Percentiles rank a stretch among this genome's conserved stretches.
phyloP scores from a whole-genome alignment of 164 flowering plant species.

The Aristolochia contorta region DNA sequence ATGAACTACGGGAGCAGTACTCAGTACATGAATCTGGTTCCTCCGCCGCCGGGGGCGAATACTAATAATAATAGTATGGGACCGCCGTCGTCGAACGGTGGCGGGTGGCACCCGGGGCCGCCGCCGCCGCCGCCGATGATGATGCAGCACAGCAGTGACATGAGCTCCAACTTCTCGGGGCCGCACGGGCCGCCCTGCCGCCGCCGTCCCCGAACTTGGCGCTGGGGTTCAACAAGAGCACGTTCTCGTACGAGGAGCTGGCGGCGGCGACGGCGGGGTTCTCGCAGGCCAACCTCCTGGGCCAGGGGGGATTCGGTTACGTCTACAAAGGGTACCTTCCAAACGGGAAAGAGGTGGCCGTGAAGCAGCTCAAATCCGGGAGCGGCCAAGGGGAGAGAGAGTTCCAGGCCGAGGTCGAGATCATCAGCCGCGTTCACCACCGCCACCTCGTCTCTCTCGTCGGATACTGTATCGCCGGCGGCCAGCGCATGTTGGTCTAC shows the following conservation, averaged over 20 bases:
- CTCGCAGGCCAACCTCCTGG: conserved; percentile 46
- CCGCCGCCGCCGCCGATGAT: conserved; percentile 23
- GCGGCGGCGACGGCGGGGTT: conserved; percentile 62
- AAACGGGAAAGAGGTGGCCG: conserved; percentile 73
- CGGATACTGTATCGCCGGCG: conserved; percentile 63
- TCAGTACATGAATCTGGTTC: no score
- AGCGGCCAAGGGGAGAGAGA: conserved; percentile 86
- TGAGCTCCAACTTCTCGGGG: conserved; percentile 41
- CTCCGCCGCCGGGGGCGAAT: conserved; percentile 22
- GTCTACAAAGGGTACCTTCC: conserved; percentile 83
- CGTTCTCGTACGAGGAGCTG: conserved; percentile 65
- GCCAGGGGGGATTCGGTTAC: conserved; percentile 86
- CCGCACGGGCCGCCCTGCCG: conserved; percentile 29
- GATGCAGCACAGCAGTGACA: conserved; percentile 28
- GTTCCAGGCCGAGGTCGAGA: conserved; percentile 92
- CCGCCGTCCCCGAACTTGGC: conserved; percentile 48
- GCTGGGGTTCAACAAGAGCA: conserved; percentile 54
- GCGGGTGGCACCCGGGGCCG: conserved; percentile 14
- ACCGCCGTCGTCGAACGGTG: conserved; percentile 7
- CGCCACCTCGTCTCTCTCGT: conserved; percentile 79
- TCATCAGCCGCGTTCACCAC: conserved; percentile 87
- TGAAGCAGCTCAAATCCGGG: conserved; percentile 69
- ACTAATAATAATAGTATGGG: no score
- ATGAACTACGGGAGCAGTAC: not conserved
- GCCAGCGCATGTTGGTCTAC: conserved; percentile 62